Evolutionary conservation across 805 yeast genomes (phyloP).

Genomic region (Lachancea meyersii): DNA sequence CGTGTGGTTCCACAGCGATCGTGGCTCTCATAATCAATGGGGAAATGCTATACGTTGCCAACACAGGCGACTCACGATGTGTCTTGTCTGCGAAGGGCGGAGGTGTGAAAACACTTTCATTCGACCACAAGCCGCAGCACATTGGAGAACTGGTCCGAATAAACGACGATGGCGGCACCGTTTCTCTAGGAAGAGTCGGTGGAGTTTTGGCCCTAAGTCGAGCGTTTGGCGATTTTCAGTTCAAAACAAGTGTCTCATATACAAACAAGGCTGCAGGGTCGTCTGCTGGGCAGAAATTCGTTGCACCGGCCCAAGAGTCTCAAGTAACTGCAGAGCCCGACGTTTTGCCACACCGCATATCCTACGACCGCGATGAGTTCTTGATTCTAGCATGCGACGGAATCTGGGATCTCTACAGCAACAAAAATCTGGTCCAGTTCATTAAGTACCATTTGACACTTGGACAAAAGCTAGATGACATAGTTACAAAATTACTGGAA

Average conservation of each 20-base stretch:
- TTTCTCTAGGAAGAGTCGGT: slow-evolving; percentile 88
- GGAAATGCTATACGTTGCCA: slow-evolving; percentile 49
- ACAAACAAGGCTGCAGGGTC: slow-evolving; percentile 34
- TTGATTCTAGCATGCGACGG: slow-evolving; percentile 77
- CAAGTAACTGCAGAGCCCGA: slow-evolving; percentile 80
- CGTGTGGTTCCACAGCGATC: slow-evolving; percentile 50
- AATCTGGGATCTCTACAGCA: slow-evolving; percentile 68
- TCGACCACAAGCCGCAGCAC: slow-evolving; percentile 89
- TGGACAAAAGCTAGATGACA: slow-evolving; percentile 54
- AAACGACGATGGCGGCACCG: slow-evolving; percentile 90
- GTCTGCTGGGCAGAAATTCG: slow-evolving; percentile 7
- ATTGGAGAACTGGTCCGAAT: slow-evolving; percentile 91
- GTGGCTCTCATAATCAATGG: slow-evolving; percentile 41
- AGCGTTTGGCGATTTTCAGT: slow-evolving; percentile 76
- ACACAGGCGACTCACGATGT: slow-evolving; percentile 73
- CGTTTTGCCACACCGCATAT: slow-evolving; percentile 48
- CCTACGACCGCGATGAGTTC: slow-evolving; percentile 50
- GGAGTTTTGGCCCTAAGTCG: slow-evolving; percentile 90
- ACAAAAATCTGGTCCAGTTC: slow-evolving; percentile 45
- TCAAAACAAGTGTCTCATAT: slow-evolving; percentile 37
- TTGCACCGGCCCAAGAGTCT: slow-evolving; percentile 55
- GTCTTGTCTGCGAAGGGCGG: slow-evolving; percentile 42
- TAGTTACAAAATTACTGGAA: slow-evolving; percentile 54
- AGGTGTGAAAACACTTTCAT: slow-evolving; percentile 60
- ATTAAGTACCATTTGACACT: slow-evolving; percentile 52